phyloP scores from a whole-genome alignment of 179 eudicot genomes.

The Camellia oleifera region DNA sequence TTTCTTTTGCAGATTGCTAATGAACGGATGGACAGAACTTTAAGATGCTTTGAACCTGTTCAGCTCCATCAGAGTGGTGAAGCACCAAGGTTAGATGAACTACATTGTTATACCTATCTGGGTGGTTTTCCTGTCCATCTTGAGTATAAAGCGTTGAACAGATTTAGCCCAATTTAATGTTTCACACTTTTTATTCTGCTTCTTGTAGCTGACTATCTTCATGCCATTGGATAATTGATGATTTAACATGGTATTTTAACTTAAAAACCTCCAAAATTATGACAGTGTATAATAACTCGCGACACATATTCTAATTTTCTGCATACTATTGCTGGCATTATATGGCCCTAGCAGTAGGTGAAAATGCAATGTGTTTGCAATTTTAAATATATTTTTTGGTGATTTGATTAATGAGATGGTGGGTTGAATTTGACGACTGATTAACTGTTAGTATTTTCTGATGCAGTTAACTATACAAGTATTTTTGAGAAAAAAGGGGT shows the following conservation, averaged over 20 bases:
- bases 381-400: too few species aligned
- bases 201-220: neutral
- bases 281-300: too few species aligned
- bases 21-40: neutral
- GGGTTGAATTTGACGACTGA: too few species aligned
- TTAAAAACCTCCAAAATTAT: neutral
- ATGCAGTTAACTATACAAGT: neutral
- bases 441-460: too few species aligned
- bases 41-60: neutral
- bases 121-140: neutral
- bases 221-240: neutral
- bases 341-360: neutral
- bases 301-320: neutral
- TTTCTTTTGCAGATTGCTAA: slow-evolving; percentile 2
- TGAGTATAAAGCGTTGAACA: neutral
- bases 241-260: too few species aligned
- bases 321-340: neutral
- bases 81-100: neutral
- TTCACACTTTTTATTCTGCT: neutral
- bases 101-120: neutral
- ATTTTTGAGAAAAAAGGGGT: too few species aligned
- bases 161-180: neutral
- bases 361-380: too few species aligned
- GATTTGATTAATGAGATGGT: too few species aligned
- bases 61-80: neutral